Conservation (phyloP, 208 protist species). For the Wallacemonas collosoma region DNA sequence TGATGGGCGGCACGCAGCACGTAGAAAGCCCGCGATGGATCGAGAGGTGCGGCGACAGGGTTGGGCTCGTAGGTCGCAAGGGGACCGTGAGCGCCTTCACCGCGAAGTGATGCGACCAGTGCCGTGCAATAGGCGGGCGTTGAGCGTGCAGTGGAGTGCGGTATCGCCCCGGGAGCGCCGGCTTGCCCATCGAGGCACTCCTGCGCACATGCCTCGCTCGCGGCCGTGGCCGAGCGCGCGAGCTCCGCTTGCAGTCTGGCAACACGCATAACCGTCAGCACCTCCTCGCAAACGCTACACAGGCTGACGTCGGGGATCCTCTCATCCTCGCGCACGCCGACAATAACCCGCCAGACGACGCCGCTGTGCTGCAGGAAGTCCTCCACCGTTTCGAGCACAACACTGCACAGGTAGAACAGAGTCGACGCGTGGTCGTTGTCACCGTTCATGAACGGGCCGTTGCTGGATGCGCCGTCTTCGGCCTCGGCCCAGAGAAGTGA, state of each 20-base stretch:
- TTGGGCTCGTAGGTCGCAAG: background rate
- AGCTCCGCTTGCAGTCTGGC: slow-evolving; percentile 49
- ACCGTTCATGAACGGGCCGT: too few relatives aligned
- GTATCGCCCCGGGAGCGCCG: background rate
- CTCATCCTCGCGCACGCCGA: slow-evolving; percentile 53
- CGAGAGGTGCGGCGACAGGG: background rate
- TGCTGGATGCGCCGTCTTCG: background rate
- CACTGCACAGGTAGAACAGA: slow-evolving; percentile 78
- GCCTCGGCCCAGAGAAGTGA: slow-evolving; percentile 57
- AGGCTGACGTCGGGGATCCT: slow-evolving; percentile 9
- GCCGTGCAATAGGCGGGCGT: slow-evolving; percentile 1
- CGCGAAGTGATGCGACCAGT: slow-evolving; percentile 1
- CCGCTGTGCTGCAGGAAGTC: slow-evolving; percentile 88
- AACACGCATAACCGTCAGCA: slow-evolving; percentile 44
- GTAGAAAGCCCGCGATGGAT: background rate
- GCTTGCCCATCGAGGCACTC: background rate
- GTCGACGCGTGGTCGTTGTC: too few relatives aligned
- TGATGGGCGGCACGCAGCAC: slow-evolving; percentile 1
- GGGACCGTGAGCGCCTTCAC: background rate
- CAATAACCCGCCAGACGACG: slow-evolving; percentile 74
- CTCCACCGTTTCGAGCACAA: slow-evolving; percentile 85
- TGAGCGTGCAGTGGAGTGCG: background rate
- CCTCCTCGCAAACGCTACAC: slow-evolving; percentile 38
- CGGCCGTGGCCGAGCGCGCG: slow-evolving; percentile 26
- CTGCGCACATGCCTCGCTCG: background rate